Evolutionary conservation across 768 basidiomycete genomes (phyloP).

Genomic region (Lepiota brunneoincarnata): DNA sequence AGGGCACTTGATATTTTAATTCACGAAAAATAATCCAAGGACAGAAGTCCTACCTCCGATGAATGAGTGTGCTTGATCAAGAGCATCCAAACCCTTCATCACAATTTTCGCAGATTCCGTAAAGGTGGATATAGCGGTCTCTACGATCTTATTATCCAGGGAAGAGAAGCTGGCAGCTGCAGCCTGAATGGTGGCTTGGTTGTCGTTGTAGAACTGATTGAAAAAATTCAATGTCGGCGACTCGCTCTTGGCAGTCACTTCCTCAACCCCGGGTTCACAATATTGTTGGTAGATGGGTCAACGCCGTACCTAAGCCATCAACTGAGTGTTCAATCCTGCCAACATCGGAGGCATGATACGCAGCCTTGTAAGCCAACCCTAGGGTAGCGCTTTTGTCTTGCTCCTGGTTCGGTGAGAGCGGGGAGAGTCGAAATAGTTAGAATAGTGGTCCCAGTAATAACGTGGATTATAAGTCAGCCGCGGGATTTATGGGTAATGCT

Average conservation of each 20-base stretch:
- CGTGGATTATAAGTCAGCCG: too few relatives aligned
- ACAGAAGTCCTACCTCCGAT: slow-evolving; percentile 26
- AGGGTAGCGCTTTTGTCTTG: background rate
- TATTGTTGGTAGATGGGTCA: background rate
- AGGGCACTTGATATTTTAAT: too few relatives aligned
- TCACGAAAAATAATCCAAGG: background rate
- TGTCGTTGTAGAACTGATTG: background rate
- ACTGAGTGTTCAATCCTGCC: background rate
- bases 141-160: slow-evolving; percentile 2
- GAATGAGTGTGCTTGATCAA: slow-evolving; percentile 34
- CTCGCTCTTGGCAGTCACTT: background rate
- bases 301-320: background rate
- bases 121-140: slow-evolving; percentile 6
- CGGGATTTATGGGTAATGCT: too few relatives aligned
- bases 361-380: background rate
- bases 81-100: slow-evolving; percentile 29
- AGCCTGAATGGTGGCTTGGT: background rate
- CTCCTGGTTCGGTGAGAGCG: background rate
- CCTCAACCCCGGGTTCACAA: background rate
- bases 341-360: background rate
- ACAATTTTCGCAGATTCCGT: slow-evolving; percentile 18
- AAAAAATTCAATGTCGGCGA: background rate
- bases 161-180: slow-evolving; percentile 2
- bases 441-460: background rate
- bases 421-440: background rate